Percentiles rank a stretch among this genome's conserved stretches.
Conservation (phyloP, 2,329 filamentous ascomycete genomes). For the Penicillium brasilianum region DNA sequence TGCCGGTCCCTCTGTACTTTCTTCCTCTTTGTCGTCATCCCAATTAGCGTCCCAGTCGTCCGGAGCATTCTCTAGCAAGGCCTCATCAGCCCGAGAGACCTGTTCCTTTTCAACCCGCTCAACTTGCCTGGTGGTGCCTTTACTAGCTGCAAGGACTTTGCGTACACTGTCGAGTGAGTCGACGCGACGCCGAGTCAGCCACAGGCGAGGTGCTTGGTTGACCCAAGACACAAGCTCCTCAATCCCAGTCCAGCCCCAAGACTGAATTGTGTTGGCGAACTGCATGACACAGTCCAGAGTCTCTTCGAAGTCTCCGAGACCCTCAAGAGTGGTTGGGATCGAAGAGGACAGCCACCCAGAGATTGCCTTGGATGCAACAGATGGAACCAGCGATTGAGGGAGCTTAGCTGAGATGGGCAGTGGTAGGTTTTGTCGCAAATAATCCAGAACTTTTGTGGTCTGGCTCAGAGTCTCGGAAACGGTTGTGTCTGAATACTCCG, state of each 20-base stretch:
- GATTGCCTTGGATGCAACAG: slow-evolving; percentile 70
- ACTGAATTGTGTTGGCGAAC: slow-evolving; percentile 69
- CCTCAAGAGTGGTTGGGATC: slow-evolving; percentile 74
- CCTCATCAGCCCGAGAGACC: slow-evolving; percentile 71
- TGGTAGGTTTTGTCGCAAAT: slow-evolving; percentile 58
- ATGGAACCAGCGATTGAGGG: slow-evolving; percentile 71
- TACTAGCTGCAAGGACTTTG: slow-evolving; percentile 67
- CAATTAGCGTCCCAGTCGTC: slow-evolving; percentile 80
- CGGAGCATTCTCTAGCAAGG: slow-evolving; percentile 62
- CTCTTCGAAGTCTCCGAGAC: slow-evolving; percentile 72
- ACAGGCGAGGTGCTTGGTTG: slow-evolving; percentile 76
- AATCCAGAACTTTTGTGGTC: slow-evolving; percentile 54
- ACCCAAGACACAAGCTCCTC: slow-evolving; percentile 78
- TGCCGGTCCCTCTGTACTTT: slow-evolving; percentile 31
- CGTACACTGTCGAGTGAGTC: slow-evolving; percentile 77
- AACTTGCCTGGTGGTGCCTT: slow-evolving; percentile 71
- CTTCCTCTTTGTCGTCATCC: slow-evolving; percentile 68
- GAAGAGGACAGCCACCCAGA: slow-evolving; percentile 74
- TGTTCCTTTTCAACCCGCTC: slow-evolving; percentile 85
- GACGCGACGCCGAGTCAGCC: slow-evolving; percentile 84
- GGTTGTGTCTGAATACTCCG: slow-evolving; percentile 32
- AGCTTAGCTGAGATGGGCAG: slow-evolving; percentile 58
- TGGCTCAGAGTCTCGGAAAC: slow-evolving; percentile 49
- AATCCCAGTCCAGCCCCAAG: slow-evolving; percentile 65
- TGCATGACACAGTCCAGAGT: slow-evolving; percentile 67